These are phyloP conservation scores for Alternaria panax DNA, from an alignment of 2,329 filamentous ascomycete species.

Conservation along the genomic window DNA sequence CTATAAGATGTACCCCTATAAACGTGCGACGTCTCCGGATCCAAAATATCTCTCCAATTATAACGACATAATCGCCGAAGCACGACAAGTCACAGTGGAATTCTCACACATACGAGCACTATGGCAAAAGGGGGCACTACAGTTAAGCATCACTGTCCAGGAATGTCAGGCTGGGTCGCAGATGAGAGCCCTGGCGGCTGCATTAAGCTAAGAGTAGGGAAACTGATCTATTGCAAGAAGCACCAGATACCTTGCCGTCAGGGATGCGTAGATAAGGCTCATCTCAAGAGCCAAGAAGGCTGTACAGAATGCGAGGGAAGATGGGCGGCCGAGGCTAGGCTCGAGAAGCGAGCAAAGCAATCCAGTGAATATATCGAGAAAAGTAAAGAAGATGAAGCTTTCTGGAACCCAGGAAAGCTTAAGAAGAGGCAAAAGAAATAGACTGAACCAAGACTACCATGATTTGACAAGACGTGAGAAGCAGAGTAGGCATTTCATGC, in stretches of 20 bases:
- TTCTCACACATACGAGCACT: background rate
- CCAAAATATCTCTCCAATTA: too few relatives aligned
- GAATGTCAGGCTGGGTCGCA: background rate
- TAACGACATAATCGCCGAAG: too few relatives aligned
- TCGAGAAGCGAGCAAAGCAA: background rate
- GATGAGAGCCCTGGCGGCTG: background rate
- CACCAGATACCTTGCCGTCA: slow-evolving; percentile 1
- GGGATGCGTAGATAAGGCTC: background rate
- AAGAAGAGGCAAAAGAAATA: background rate
- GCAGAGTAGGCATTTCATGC: background rate
- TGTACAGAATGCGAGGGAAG: background rate
- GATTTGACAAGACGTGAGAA: background rate
- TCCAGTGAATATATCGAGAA: background rate
- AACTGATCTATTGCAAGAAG: background rate
- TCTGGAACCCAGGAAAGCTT: background rate
- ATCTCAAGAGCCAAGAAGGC: background rate
- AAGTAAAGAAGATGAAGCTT: background rate
- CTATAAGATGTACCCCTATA: background rate
- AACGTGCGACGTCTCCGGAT: too few relatives aligned
- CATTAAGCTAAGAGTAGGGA: background rate
- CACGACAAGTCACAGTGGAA: too few relatives aligned
- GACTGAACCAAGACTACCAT: background rate
- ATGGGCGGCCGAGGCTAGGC: background rate
- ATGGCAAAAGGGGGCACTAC: background rate
- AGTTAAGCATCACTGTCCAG: background rate